Conservation (phyloP, 345 rosid genomes). For the Garcia nutans region DNA sequence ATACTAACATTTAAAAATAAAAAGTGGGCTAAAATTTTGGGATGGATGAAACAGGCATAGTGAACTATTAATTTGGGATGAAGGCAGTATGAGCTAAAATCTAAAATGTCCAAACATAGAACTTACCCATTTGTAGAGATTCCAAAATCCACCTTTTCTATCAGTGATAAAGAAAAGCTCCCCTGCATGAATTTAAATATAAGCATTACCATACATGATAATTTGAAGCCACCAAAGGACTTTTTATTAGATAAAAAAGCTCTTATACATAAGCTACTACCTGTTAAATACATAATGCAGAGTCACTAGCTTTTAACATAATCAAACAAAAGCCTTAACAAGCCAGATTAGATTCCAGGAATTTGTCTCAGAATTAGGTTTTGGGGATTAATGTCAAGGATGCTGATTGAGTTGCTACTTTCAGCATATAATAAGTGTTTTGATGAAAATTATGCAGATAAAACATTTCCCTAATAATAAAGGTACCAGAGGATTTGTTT, state of each 20-base stretch:
- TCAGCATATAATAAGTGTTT: not conserved
- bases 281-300: not conserved
- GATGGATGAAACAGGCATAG: no score
- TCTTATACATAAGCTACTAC: not conserved
- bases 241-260: not conserved
- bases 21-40: not conserved
- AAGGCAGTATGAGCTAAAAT: not conserved
- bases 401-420: not conserved
- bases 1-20: no score
- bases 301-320: not conserved
- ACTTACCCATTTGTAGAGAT: constrained; percentile 88
- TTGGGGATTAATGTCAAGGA: not conserved
- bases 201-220: constrained; percentile 8
- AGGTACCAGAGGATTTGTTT: not conserved
- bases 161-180: constrained; percentile 82
- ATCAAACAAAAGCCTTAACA: not conserved
- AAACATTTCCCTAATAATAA: not conserved
- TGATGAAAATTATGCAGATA: not conserved
- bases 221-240: constrained; percentile 1
- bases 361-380: not conserved
- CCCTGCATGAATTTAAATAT: constrained; percentile 52
- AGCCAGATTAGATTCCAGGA: not conserved
- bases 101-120: not conserved
- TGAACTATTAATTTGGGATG: no score
- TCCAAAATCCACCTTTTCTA: constrained; percentile 86